These are phyloP conservation scores for Leucaena leucocephala DNA, from an alignment of 306 rosid species.

Conservation along the genomic window DNA sequence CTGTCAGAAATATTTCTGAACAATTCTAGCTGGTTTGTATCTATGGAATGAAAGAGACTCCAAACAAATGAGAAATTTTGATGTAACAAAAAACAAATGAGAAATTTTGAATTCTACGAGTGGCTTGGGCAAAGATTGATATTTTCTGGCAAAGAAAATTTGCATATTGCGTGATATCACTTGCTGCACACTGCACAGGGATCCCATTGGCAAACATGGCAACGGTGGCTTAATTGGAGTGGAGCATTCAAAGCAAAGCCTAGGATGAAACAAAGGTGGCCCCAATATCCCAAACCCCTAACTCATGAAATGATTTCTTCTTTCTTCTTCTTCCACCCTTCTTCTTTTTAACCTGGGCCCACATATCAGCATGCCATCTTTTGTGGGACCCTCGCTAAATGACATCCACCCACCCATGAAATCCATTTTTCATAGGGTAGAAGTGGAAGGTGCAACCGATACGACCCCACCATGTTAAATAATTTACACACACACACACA, in stretches of 20 bases:
- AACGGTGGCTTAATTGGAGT: too few species aligned
- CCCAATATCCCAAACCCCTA: constrained; percentile 59
- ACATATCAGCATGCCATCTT: constrained; percentile 59
- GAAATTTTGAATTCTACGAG: background rate
- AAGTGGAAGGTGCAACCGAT: constrained; percentile 41
- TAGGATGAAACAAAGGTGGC: constrained; percentile 44
- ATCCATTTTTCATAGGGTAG: constrained; percentile 40
- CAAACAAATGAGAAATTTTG: background rate
- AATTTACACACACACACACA: too few species aligned
- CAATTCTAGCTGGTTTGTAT: background rate
- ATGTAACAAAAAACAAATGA: background rate
- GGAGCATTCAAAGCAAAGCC: constrained; percentile 12
- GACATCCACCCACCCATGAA: constrained; percentile 43
- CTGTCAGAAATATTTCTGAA: background rate
- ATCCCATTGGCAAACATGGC: background rate
- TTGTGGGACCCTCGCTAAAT: constrained; percentile 50
- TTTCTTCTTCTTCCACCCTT: constrained; percentile 39
- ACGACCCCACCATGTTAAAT: constrained; percentile 40
- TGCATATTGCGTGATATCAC: background rate
- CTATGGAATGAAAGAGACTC: background rate
- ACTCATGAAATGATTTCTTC: constrained; percentile 38
- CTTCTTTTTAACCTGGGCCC: constrained; percentile 19
- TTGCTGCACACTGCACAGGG: background rate
- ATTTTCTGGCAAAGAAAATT: background rate
- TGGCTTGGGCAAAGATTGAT: background rate